phyloP scores from a whole-genome alignment of 2,329 filamentous ascomycete species.

The Paracorniculantispora psalliotae region DNA sequence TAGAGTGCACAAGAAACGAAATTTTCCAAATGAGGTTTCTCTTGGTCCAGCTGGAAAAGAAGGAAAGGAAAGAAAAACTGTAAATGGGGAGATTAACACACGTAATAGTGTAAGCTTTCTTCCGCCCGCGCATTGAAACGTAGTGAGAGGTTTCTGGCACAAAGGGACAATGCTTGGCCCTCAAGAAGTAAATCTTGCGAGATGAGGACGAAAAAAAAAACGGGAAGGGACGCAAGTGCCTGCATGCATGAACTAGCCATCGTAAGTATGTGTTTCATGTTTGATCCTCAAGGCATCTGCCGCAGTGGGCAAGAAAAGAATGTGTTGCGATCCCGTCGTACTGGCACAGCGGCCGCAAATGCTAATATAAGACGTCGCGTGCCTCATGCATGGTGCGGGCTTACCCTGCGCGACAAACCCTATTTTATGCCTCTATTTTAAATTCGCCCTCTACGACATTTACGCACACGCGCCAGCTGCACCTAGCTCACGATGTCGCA shows the following conservation, averaged over 20 bases:
- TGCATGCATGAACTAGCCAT: background rate
- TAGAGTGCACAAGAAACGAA: background rate
- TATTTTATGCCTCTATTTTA: background rate
- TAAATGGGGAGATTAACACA: too few species aligned
- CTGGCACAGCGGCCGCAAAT: too few species aligned
- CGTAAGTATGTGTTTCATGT: slow-evolving; percentile 3
- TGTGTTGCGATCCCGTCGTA: background rate
- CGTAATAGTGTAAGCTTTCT: too few species aligned
- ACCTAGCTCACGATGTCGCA: background rate
- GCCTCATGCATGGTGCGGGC: background rate
- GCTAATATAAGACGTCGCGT: background rate
- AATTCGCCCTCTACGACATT: background rate
- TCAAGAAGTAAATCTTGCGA: background rate
- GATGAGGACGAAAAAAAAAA: background rate
- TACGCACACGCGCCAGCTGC: background rate
- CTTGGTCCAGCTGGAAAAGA: too few species aligned
- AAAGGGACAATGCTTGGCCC: too few species aligned
- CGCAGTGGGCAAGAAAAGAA: background rate
- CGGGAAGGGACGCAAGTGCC: background rate
- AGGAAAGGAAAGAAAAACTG: too few species aligned
- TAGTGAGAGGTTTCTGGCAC: background rate
- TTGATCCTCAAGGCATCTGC: background rate
- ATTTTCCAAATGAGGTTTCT: too few species aligned
- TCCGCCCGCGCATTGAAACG: background rate
- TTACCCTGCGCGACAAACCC: background rate